Evolutionary conservation across 1,284 basidiomycete species (phyloP).

Genomic region (Cerrena zonata): DNA sequence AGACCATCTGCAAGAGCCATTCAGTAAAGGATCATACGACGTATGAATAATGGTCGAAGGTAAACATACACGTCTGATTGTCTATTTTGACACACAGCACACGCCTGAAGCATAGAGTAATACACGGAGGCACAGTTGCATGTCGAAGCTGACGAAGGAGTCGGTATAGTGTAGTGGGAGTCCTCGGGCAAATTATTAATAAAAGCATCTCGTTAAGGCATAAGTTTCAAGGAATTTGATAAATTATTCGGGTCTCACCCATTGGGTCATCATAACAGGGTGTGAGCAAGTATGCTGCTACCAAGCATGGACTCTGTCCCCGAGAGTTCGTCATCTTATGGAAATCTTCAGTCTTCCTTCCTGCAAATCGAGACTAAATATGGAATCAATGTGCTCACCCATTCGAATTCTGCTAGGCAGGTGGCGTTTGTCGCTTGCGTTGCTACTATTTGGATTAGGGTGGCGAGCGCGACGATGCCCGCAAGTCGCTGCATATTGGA

Average conservation of each 20-base stretch:
- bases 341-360: background rate
- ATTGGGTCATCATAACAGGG: conserved; percentile 13
- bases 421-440: conserved; percentile 16
- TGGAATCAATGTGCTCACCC: conserved; percentile 8
- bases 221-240: background rate
- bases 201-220: conserved; percentile 8
- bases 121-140: conserved; percentile 17
- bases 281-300: conserved; percentile 16
- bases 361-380: background rate
- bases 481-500: background rate
- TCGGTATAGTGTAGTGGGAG: conserved; percentile 13
- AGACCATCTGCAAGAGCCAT: conserved; percentile 9
- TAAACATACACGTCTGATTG: conserved; percentile 10
- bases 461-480: background rate
- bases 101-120: conserved; percentile 12
- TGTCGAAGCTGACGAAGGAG: conserved; percentile 4
- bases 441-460: background rate
- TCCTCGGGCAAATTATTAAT: conserved; percentile 11
- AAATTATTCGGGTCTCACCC: background rate
- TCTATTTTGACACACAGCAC: conserved; percentile 11
- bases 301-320: conserved; percentile 14
- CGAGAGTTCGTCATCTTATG: conserved; percentile 13
- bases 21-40: background rate
- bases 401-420: conserved; percentile 9
- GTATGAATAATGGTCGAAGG: background rate